A percentile compares a stretch with the other conserved stretches of the same genome.
Evolutionary conservation across 106 monocot species (phyloP).

Genomic region (Dendrobium catenatum): DNA sequence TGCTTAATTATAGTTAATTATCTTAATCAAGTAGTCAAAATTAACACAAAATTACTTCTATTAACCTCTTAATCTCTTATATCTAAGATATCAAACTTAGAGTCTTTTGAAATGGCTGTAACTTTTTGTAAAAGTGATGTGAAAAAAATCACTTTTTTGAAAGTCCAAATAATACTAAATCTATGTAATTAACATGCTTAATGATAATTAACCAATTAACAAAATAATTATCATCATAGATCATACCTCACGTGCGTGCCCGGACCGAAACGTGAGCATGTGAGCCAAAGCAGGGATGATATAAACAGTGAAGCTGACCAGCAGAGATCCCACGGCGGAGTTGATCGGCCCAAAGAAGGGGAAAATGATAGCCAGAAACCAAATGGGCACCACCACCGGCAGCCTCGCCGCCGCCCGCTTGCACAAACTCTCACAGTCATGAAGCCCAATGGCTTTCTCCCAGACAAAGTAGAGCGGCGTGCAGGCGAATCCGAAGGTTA

Average conservation of each 20-base stretch:
- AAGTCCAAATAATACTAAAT: no score
- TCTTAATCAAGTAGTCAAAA: no score
- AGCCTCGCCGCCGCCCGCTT: slow-evolving; percentile 84
- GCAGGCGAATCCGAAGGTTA: slow-evolving; percentile 97
- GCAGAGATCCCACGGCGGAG: slow-evolving; percentile 81
- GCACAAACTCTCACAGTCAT: slow-evolving; percentile 84
- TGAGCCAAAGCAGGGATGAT: slow-evolving; percentile 85
- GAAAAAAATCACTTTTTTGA: no score
- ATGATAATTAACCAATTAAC: no score
- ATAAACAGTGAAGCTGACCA: slow-evolving; percentile 97
- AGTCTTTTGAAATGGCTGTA: no score
- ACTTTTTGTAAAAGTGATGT: no score
- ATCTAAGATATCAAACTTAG: no score
- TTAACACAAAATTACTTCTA: no score
- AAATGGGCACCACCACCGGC: slow-evolving; percentile 87
- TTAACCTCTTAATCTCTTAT: no score
- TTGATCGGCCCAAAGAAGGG: slow-evolving; percentile 99
- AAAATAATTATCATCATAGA: slow-evolving; percentile 5
- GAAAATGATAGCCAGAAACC: slow-evolving; percentile 98
- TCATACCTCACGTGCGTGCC: slow-evolving; percentile 66
- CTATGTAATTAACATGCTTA: no score
- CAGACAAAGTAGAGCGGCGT: slow-evolving; percentile 97
- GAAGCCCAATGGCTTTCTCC: slow-evolving; percentile 91
- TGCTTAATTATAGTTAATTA: no score
- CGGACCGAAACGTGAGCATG: slow-evolving; percentile 78